phyloP scores from a whole-genome alignment of 148 eudicot genomes.

The Linanthus parryae region DNA sequence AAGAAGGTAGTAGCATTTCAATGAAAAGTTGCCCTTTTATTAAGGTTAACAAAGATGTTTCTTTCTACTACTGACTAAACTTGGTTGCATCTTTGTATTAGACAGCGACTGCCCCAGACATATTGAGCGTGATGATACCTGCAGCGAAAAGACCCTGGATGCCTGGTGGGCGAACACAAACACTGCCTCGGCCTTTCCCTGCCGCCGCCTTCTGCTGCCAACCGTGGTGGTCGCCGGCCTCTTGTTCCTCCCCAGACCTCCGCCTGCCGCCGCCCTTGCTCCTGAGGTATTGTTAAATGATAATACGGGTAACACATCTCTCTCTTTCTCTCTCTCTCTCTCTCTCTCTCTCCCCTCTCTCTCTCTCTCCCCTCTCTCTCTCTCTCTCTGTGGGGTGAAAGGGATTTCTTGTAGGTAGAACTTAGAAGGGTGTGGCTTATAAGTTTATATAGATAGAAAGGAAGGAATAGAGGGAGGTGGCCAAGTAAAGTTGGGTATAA shows the following conservation, averaged over 20 bases:
- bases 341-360: too few species aligned
- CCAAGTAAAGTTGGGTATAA: slow-evolving; percentile 23
- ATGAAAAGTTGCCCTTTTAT: too few species aligned
- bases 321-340: not conserved
- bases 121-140: slow-evolving; percentile 53
- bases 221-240: slow-evolving; percentile 9
- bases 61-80: too few species aligned
- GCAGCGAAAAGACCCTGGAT: slow-evolving; percentile 70
- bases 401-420: slow-evolving; percentile 2
- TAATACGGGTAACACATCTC: slow-evolving; percentile 18
- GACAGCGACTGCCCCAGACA: slow-evolving; percentile 43
- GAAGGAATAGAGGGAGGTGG: slow-evolving; percentile 10
- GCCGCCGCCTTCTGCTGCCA: slow-evolving; percentile 7
- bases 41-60: too few species aligned
- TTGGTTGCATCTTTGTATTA: too few species aligned
- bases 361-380: slow-evolving; percentile 3
- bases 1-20: too few species aligned
- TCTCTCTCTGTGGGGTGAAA: not conserved
- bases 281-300: not conserved
- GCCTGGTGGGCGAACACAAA: slow-evolving; percentile 73
- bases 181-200: slow-evolving; percentile 28
- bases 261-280: not conserved
- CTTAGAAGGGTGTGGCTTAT: slow-evolving; percentile 5
- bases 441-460: slow-evolving; percentile 1
- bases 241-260: not conserved